Evolutionary conservation across 441 rosid genomes (phyloP).

Genomic region (Viola pubescens): DNA sequence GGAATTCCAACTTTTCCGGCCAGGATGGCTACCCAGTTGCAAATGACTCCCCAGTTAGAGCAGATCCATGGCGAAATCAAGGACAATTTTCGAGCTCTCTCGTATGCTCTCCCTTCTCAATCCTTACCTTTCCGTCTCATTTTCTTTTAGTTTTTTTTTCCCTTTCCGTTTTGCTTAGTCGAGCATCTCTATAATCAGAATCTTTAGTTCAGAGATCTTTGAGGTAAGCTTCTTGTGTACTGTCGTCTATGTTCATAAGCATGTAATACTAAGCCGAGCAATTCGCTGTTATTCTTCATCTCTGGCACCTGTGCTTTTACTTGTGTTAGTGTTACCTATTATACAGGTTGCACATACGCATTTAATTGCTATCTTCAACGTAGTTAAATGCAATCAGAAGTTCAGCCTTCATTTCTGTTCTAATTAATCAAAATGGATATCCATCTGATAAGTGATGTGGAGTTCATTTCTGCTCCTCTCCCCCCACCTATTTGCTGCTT

Average conservation of each 20-base stretch:
- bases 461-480: not conserved
- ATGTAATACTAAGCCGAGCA: too few species aligned
- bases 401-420: not conserved
- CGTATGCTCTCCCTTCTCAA: slow-evolving; percentile 37
- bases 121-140: not conserved
- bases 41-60: slow-evolving; percentile 82
- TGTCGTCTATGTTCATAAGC: too few species aligned
- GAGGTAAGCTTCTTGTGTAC: too few species aligned
- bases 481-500: not conserved
- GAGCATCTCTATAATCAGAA: not conserved
- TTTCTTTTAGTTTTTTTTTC: not conserved
- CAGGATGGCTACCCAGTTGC: slow-evolving; percentile 45
- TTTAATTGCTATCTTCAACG: not conserved
- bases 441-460: not conserved
- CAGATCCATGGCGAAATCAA: slow-evolving; percentile 96
- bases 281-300: too few species aligned
- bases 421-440: slow-evolving; percentile 1
- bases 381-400: not conserved
- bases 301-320: too few species aligned
- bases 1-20: slow-evolving; percentile 26
- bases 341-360: too few species aligned
- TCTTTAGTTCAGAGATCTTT: too few species aligned
- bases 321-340: too few species aligned
- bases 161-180: not conserved
- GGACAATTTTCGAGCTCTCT: slow-evolving; percentile 85